Conservation (phyloP, 2,329 filamentous ascomycete genomes). For the Sarocladium strictum region DNA sequence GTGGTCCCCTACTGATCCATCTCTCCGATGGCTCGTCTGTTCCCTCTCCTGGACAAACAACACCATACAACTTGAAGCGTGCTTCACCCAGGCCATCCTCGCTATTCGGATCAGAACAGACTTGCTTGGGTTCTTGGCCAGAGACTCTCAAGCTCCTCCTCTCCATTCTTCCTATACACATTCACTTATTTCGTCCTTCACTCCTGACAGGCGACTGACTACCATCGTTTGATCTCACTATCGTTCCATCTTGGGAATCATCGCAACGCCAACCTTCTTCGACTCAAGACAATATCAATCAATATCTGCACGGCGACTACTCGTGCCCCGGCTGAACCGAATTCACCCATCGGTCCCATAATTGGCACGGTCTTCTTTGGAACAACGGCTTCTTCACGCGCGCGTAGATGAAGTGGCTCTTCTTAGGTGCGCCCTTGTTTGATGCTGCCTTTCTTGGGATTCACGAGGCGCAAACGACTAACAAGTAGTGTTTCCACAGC, state of each 20-base stretch:
- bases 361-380: too few species aligned
- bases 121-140: background rate
- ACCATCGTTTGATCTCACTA: too few species aligned
- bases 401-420: background rate
- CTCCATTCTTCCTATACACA: background rate
- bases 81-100: background rate
- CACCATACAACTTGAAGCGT: background rate
- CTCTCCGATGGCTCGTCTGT: background rate
- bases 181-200: too few species aligned
- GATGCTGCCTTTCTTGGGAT: background rate
- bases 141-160: background rate
- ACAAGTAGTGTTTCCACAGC: background rate
- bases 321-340: too few species aligned
- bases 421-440: background rate
- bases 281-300: too few species aligned
- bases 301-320: too few species aligned
- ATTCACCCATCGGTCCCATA: too few species aligned
- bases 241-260: too few species aligned
- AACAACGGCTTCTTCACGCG: background rate
- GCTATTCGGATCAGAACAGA: background rate
- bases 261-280: too few species aligned
- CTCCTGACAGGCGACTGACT: too few species aligned
- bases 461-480: background rate
- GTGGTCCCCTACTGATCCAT: constrained; percentile 4
- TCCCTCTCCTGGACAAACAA: background rate